Evolutionary conservation across 2,329 filamentous ascomycete genomes (phyloP).

Genomic region (Colletotrichum tropicicola): DNA sequence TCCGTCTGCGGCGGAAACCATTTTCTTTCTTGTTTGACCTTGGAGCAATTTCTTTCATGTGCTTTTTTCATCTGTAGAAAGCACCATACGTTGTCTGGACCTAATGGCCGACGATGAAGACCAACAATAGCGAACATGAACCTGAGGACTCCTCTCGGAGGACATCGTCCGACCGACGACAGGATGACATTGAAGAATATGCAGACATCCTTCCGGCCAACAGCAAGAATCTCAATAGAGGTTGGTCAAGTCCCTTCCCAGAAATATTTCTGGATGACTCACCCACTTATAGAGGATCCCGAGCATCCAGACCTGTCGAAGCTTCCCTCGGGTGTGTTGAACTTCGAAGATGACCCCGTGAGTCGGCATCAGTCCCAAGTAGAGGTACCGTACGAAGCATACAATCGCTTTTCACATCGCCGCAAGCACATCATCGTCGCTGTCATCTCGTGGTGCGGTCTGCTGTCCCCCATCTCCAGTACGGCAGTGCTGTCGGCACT

Average conservation of each 20-base stretch:
- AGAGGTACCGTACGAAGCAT: slow-evolving; percentile 63
- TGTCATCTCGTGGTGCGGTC: slow-evolving; percentile 78
- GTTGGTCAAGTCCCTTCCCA: not conserved
- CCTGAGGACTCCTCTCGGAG: slow-evolving; percentile 2
- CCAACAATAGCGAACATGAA: not conserved
- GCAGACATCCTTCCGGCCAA: slow-evolving; percentile 9
- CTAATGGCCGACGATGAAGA: not conserved
- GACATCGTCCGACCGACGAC: slow-evolving; percentile 4
- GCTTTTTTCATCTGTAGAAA: not conserved
- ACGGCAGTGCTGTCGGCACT: slow-evolving; percentile 78
- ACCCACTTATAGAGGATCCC: not conserved
- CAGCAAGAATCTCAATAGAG: slow-evolving; percentile 2
- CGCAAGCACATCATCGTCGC: slow-evolving; percentile 75
- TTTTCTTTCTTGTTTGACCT: slow-evolving; percentile 1
- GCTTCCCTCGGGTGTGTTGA: slow-evolving; percentile 17
- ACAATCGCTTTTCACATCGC: slow-evolving; percentile 67
- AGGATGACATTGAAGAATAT: slow-evolving; percentile 18
- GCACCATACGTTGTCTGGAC: not conserved
- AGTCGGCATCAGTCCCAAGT: slow-evolving; percentile 5
- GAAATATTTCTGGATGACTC: not conserved
- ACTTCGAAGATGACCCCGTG: slow-evolving; percentile 17
- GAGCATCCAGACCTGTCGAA: not conserved
- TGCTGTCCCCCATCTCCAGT: slow-evolving; percentile 78
- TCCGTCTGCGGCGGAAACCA: not conserved
- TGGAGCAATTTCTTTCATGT: not conserved